phyloP scores from a whole-genome alignment of 1,139 yeast species.

The Waltiozyma sp. region DNA sequence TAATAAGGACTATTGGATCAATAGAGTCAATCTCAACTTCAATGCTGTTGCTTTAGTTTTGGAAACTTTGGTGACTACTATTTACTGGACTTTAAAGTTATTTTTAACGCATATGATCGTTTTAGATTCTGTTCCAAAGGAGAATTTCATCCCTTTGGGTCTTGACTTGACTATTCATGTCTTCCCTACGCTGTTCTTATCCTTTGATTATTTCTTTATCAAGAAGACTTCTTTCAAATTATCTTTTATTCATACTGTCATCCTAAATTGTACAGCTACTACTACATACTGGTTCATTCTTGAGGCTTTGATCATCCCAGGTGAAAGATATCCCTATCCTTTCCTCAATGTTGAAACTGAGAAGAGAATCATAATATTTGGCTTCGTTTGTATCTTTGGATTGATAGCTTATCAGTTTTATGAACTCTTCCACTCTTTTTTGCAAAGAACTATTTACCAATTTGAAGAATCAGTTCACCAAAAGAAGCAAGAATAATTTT shows the following conservation, averaged over 20 bases:
- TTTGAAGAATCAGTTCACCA: background rate
- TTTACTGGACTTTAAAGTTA: constrained; percentile 58
- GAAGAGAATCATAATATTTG: constrained; percentile 38
- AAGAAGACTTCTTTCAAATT: constrained; percentile 30
- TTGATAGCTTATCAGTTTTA: constrained; percentile 20
- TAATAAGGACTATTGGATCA: background rate
- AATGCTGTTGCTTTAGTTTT: constrained; percentile 38
- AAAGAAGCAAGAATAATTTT: background rate
- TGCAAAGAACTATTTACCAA: background rate
- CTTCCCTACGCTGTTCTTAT: constrained; percentile 41
- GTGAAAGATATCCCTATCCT: constrained; percentile 49
- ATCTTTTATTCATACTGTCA: constrained; percentile 26
- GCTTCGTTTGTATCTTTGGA: constrained; percentile 35
- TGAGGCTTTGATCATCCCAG: constrained; percentile 37
- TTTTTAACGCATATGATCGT: constrained; percentile 34
- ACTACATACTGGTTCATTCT: constrained; percentile 43
- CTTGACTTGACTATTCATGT: constrained; percentile 51
- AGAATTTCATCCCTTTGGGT: constrained; percentile 30
- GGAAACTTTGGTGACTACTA: constrained; percentile 46
- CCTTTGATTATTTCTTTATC: constrained; percentile 43
- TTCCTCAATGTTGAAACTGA: constrained; percentile 43
- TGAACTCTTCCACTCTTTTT: constrained; percentile 5
- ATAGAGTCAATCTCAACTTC: constrained; percentile 3
- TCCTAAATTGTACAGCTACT: constrained; percentile 29
- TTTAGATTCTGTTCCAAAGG: constrained; percentile 4